phyloP scores from a whole-genome alignment of 2,329 filamentous ascomycete species.

The Aaosphaeria pasadenensis region DNA sequence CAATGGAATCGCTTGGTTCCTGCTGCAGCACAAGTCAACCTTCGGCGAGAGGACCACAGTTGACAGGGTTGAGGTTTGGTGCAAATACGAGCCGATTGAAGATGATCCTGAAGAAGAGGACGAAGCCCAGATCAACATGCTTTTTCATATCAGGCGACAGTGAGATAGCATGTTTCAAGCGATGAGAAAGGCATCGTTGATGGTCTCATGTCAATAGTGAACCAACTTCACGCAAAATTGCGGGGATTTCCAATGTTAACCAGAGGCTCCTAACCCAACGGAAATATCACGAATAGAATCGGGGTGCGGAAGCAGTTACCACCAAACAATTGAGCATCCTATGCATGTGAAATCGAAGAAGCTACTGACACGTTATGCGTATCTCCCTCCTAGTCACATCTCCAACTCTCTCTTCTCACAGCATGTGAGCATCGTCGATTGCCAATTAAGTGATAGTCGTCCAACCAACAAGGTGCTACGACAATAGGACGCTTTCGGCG shows the following conservation, averaged over 20 bases:
- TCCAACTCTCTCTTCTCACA: too few species aligned
- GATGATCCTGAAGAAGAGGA: background rate
- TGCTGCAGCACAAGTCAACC: slow-evolving; percentile 1
- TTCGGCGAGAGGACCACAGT: slow-evolving; percentile 1
- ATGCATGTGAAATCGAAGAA: too few species aligned
- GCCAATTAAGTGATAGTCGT: too few species aligned
- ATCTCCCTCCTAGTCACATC: too few species aligned
- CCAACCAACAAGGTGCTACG: too few species aligned
- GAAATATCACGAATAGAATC: too few species aligned
- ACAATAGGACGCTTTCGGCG: too few species aligned
- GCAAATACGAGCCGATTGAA: background rate
- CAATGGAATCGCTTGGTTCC: background rate
- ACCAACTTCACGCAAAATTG: background rate
- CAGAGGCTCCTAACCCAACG: background rate
- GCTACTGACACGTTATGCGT: too few species aligned
- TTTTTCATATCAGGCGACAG: background rate
- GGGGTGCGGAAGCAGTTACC: too few species aligned
- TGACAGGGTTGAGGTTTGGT: slow-evolving; percentile 1
- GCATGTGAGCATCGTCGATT: too few species aligned
- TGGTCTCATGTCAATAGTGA: background rate
- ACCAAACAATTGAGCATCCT: too few species aligned
- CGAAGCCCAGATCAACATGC: background rate
- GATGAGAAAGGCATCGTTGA: background rate
- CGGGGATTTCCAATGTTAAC: background rate
- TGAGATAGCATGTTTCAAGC: background rate